A percentile compares a stretch with the other conserved stretches of the same genome.
These are phyloP conservation scores for Kodamaea derodonti DNA, from an alignment of 1,139 yeast species.

Conservation along the genomic window DNA sequence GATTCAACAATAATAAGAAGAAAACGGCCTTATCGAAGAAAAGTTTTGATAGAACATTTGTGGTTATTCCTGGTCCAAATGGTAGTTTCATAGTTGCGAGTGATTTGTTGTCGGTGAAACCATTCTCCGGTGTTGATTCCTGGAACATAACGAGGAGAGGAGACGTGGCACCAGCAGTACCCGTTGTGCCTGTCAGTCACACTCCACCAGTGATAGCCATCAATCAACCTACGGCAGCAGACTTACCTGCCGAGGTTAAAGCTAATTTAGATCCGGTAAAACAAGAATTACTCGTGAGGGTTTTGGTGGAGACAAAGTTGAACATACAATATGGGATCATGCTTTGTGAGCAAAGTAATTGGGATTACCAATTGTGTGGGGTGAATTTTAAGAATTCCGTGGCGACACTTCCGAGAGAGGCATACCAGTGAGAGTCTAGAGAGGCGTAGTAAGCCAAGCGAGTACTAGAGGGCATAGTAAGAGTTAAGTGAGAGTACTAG, in stretches of 20 bases:
- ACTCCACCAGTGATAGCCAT: constrained; percentile 8
- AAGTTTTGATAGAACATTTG: constrained; percentile 83
- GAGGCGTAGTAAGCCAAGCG: too few species aligned
- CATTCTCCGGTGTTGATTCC: constrained; percentile 54
- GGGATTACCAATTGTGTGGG: constrained; percentile 73
- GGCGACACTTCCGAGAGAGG: constrained; percentile 42
- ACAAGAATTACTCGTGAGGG: constrained; percentile 60
- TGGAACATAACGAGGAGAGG: constrained; percentile 36
- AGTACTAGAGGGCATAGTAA: too few species aligned
- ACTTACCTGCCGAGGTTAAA: constrained; percentile 53
- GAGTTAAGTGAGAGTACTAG: too few species aligned
- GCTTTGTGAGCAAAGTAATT: constrained; percentile 85
- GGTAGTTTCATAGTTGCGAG: constrained; percentile 80
- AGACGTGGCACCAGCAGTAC: constrained; percentile 12
- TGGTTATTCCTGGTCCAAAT: constrained; percentile 69
- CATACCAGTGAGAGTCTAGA: constrained; percentile 18
- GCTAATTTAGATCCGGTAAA: constrained; percentile 52
- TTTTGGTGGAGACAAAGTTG: constrained; percentile 71
- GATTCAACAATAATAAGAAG: constrained; percentile 28
- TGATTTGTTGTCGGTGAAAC: constrained; percentile 69
- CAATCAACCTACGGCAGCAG: constrained; percentile 26
- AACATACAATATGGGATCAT: constrained; percentile 75
- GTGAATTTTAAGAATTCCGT: constrained; percentile 67
- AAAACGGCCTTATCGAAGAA: constrained; percentile 53
- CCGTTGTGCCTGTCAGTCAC: constrained; percentile 9